phyloP scores from a whole-genome alignment of 805 yeast species.

The Spathaspora gorwiae region DNA sequence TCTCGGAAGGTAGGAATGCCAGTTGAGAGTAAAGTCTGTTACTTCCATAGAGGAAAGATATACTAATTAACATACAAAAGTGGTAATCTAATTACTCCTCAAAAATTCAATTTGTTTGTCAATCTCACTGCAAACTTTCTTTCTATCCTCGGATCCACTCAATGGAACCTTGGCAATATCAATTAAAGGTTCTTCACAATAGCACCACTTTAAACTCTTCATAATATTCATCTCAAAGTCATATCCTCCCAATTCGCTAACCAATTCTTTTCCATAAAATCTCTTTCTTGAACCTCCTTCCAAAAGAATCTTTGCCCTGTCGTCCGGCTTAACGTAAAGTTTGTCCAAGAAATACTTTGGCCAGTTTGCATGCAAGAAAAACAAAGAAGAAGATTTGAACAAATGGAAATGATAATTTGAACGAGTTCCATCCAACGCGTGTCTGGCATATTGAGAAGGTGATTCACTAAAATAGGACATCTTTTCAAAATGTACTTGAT shows the following conservation, averaged over 20 bases:
- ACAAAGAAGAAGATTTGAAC: slow-evolving; percentile 21
- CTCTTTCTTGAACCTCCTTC: slow-evolving; percentile 19
- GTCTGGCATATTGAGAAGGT: slow-evolving; percentile 17
- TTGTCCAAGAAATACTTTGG: slow-evolving; percentile 25
- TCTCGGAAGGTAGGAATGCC: too few relatives aligned
- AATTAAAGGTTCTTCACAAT: slow-evolving; percentile 21
- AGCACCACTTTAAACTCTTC: slow-evolving; percentile 24
- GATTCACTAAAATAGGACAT: slow-evolving; percentile 10
- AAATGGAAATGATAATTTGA: slow-evolving; percentile 27
- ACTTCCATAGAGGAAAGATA: slow-evolving; percentile 9
- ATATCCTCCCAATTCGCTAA: slow-evolving; percentile 19
- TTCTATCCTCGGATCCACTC: slow-evolving; percentile 15
- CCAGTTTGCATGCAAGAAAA: slow-evolving; percentile 38
- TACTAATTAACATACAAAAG: not conserved
- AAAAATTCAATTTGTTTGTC: slow-evolving; percentile 21
- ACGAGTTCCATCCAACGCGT: slow-evolving; percentile 15
- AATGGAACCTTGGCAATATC: slow-evolving; percentile 19
- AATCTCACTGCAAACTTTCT: slow-evolving; percentile 20
- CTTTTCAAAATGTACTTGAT: not conserved
- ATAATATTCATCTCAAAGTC: slow-evolving; percentile 27
- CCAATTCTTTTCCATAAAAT: slow-evolving; percentile 21
- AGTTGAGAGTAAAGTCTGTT: too few relatives aligned
- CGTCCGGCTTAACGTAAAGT: slow-evolving; percentile 19
- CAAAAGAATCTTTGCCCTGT: slow-evolving; percentile 23
- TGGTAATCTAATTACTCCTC: slow-evolving; percentile 1